A percentile compares a stretch with the other conserved stretches of the same genome.
phyloP scores from a whole-genome alignment of 805 yeast genomes.

The Saitoella complicata region DNA sequence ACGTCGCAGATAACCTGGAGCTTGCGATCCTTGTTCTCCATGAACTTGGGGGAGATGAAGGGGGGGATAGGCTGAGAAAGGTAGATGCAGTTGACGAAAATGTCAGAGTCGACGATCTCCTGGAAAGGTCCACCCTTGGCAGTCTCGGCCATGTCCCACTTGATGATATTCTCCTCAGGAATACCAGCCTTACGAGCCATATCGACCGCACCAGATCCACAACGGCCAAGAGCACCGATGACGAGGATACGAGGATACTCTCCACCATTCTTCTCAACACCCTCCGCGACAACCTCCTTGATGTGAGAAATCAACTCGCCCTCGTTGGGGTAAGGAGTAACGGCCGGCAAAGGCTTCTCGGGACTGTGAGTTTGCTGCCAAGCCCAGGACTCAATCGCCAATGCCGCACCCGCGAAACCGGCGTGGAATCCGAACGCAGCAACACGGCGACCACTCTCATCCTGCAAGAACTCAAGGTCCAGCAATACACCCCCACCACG shows the following conservation, averaged over 20 bases:
- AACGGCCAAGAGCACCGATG: constrained; percentile 96
- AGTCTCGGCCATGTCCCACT: constrained; percentile 98
- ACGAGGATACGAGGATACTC: constrained; percentile 56
- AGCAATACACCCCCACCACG: constrained; percentile 81
- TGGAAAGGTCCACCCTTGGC: constrained; percentile 92
- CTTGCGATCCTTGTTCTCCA: constrained; percentile 54
- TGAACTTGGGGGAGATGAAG: constrained; percentile 52
- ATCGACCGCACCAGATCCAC: constrained; percentile 94
- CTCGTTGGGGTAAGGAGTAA: constrained; percentile 73
- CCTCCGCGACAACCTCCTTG: constrained; percentile 21
- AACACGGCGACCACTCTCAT: constrained; percentile 92
- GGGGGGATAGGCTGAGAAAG: constrained; percentile 88
- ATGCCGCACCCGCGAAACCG: constrained; percentile 99
- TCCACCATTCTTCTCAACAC: constrained; percentile 20
- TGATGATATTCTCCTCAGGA: constrained; percentile 64
- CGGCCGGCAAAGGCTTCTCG: constrained; percentile 56
- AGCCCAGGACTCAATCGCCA: constrained; percentile 90
- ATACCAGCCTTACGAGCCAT: constrained; percentile 68
- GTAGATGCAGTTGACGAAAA: constrained; percentile 92
- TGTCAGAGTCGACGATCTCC: constrained; percentile 76
- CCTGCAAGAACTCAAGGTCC: constrained; percentile 86
- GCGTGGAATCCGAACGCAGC: constrained; percentile 99
- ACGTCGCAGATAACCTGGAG: constrained; percentile 91
- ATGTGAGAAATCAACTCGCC: constrained; percentile 56
- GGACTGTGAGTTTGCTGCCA: constrained; percentile 64